Evolutionary conservation across 441 rosid genomes (phyloP).

Genomic region (Pelargonium citronellum): DNA sequence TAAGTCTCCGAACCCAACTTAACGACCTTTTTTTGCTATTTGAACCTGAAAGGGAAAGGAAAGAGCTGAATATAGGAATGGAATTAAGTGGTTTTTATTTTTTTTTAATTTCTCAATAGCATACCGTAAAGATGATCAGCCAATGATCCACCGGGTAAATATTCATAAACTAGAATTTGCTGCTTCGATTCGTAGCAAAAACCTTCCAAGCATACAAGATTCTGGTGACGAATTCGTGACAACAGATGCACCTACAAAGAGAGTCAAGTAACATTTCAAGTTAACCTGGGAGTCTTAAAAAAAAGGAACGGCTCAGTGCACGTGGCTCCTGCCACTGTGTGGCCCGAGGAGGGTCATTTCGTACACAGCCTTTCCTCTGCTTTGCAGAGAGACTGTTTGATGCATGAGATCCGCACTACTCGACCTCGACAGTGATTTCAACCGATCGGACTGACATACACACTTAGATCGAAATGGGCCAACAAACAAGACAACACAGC

Average conservation of each 20-base stretch:
- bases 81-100: neutral
- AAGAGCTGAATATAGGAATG: neutral
- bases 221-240: conserved; percentile 76
- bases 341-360: too few species aligned
- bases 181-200: conserved; percentile 73
- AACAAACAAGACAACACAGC: too few species aligned
- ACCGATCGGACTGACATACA: too few species aligned
- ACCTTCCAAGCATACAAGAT: conserved; percentile 81
- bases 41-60: conserved; percentile 35
- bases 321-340: too few species aligned
- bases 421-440: too few species aligned
- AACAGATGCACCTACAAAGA: conserved; percentile 59
- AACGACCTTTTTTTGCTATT: conserved; percentile 48
- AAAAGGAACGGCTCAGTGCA: too few species aligned
- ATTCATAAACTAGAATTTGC: conserved; percentile 84
- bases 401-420: too few species aligned
- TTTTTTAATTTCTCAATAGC: conserved; percentile 1
- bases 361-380: too few species aligned
- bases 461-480: too few species aligned
- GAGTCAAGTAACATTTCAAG: too few species aligned
- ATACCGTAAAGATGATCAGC: conserved; percentile 80
- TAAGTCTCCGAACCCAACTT: conserved; percentile 87
- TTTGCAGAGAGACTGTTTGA: too few species aligned
- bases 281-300: too few species aligned
- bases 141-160: conserved; percentile 78